These are phyloP conservation scores for Sphagnum contortum DNA, from an alignment of 225 moss, liverwort and hornwort species.

Conservation along the genomic window DNA sequence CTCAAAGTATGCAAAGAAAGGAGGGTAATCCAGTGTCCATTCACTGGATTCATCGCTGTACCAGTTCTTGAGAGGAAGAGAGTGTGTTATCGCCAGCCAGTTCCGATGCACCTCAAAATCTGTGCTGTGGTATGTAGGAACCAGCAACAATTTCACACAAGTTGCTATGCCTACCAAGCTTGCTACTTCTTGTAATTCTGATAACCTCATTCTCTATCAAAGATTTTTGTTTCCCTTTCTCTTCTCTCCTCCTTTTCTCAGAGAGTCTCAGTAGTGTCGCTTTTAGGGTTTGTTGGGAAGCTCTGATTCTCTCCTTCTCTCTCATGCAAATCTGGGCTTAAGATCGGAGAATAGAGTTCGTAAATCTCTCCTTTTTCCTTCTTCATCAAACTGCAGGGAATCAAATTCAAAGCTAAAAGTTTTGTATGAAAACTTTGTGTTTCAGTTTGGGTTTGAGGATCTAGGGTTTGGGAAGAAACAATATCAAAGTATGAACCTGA, in stretches of 20 bases:
- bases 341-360: no score
- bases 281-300: no score
- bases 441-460: no score
- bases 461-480: no score
- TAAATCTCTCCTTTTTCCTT: no score
- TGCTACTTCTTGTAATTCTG: slow-evolving; percentile 32
- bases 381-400: no score
- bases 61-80: slow-evolving; percentile 70
- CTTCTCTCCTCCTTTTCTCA: not conserved
- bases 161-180: slow-evolving; percentile 61
- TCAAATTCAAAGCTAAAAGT: no score
- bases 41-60: slow-evolving; percentile 75
- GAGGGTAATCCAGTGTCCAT: slow-evolving; percentile 97
- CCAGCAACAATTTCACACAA: slow-evolving; percentile 67
- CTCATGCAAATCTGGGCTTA: no score
- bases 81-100: slow-evolving; percentile 82
- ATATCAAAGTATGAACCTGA: no score
- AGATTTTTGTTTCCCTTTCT: not conserved
- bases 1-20: slow-evolving; percentile 89
- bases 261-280: no score
- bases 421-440: no score
- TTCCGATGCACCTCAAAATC: slow-evolving; percentile 94
- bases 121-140: slow-evolving; percentile 84
- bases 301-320: no score
- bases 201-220: slow-evolving; percentile 14